phyloP scores from a whole-genome alignment of 768 basidiomycete species.

The Tylopilus sp. region DNA sequence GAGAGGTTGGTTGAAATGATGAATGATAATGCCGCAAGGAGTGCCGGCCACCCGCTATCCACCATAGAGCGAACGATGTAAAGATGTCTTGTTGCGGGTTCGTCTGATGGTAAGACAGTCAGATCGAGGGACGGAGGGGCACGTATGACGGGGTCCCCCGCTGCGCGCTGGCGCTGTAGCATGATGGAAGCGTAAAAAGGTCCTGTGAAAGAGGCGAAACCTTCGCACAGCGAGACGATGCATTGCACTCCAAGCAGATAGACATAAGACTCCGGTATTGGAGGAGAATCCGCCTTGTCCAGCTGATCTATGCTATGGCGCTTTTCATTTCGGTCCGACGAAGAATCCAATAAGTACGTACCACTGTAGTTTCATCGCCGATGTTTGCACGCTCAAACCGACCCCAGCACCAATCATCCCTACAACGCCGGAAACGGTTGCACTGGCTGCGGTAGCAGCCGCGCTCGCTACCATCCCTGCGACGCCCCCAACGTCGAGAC shows the following conservation, averaged over 20 bases:
- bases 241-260: slow-evolving; percentile 91
- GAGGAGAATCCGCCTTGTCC: slow-evolving; percentile 93
- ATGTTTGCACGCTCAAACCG: slow-evolving; percentile 69
- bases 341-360: slow-evolving; percentile 33
- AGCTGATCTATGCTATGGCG: slow-evolving; percentile 86
- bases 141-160: slow-evolving; percentile 62
- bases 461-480: slow-evolving; percentile 83
- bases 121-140: slow-evolving; percentile 75
- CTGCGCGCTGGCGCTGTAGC: slow-evolving; percentile 58
- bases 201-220: slow-evolving; percentile 69
- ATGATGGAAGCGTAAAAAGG: slow-evolving; percentile 73
- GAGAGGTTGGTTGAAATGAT: slow-evolving; percentile 88
- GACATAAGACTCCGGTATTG: slow-evolving; percentile 90
- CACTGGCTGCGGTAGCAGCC: slow-evolving; percentile 78
- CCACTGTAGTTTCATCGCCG: slow-evolving; percentile 91
- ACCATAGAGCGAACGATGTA: slow-evolving; percentile 72
- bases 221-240: slow-evolving; percentile 81
- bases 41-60: slow-evolving; percentile 86
- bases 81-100: slow-evolving; percentile 55
- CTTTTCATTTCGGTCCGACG: not conserved
- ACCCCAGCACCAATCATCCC: slow-evolving; percentile 76
- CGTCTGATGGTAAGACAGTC: slow-evolving; percentile 49
- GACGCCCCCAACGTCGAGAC: slow-evolving; percentile 61
- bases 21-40: slow-evolving; percentile 87
- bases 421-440: slow-evolving; percentile 78